These are phyloP conservation scores for Diddensiella caesifluorescens DNA, from an alignment of 805 yeast genomes.

Conservation along the genomic window DNA sequence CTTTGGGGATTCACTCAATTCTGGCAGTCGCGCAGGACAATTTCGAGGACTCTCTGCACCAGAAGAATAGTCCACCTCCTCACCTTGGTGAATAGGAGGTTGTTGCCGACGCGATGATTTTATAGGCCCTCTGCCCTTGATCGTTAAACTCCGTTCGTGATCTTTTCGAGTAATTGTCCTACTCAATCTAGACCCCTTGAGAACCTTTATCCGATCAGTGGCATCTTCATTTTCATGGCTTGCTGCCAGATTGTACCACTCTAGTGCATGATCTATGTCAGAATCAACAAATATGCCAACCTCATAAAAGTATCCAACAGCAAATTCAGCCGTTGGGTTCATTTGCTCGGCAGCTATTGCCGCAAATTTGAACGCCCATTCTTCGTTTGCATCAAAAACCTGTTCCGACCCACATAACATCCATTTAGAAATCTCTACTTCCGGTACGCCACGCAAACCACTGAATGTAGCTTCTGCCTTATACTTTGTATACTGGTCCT, in stretches of 20 bases:
- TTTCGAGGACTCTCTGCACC: too few relatives aligned
- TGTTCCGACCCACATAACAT: slow-evolving; percentile 62
- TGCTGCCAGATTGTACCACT: slow-evolving; percentile 51
- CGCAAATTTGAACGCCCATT: slow-evolving; percentile 66
- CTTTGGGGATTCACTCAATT: too few relatives aligned
- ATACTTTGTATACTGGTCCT: slow-evolving; percentile 27
- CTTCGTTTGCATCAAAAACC: slow-evolving; percentile 48
- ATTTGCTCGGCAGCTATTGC: slow-evolving; percentile 56
- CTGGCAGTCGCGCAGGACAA: too few relatives aligned
- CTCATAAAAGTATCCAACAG: slow-evolving; percentile 62
- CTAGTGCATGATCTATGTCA: slow-evolving; percentile 40
- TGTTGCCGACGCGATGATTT: slow-evolving; percentile 2
- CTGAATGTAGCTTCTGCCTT: slow-evolving; percentile 5
- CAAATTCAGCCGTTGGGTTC: slow-evolving; percentile 58
- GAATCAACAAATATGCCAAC: slow-evolving; percentile 54
- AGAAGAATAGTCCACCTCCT: too few relatives aligned
- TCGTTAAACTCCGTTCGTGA: slow-evolving; percentile 20
- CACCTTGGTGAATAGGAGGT: too few relatives aligned
- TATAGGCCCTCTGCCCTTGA: slow-evolving; percentile 20
- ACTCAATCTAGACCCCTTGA: slow-evolving; percentile 5
- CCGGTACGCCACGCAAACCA: slow-evolving; percentile 31
- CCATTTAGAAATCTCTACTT: slow-evolving; percentile 47
- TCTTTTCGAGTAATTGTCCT: slow-evolving; percentile 22
- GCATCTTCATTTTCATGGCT: slow-evolving; percentile 42
- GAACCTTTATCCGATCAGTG: slow-evolving; percentile 23